Conservation (phyloP, 2,329 filamentous ascomycete species). For the Ceratocystis lukuohia region DNA sequence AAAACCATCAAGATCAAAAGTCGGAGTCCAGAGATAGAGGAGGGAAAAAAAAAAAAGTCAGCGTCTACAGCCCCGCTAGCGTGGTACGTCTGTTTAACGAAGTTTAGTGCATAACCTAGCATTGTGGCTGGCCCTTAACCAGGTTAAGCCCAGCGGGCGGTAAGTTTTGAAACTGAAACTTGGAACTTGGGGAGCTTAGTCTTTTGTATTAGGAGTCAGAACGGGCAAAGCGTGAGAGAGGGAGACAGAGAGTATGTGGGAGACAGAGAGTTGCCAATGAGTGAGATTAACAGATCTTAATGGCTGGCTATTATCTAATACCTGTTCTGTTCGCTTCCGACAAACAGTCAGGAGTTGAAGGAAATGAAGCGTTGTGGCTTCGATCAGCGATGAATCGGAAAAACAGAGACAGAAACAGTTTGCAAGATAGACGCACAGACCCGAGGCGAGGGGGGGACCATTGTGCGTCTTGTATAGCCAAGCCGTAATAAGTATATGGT, state of each 20-base stretch:
- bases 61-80: background rate
- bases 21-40: background rate
- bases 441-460: background rate
- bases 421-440: conserved; percentile 1
- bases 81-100: background rate
- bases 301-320: no score
- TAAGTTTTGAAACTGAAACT: conserved; percentile 8
- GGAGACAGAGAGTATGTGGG: background rate
- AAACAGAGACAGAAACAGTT: conserved; percentile 6
- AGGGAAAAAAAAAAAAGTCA: background rate
- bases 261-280: no score
- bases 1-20: background rate
- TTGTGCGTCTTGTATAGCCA: conserved; percentile 2
- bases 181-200: background rate
- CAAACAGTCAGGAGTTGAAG: background rate
- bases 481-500: background rate
- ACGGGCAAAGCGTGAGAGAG: background rate
- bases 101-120: conserved; percentile 1
- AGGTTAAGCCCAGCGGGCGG: background rate
- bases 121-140: conserved; percentile 5
- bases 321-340: no score
- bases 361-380: conserved; percentile 7
- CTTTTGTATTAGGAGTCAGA: no score
- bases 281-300: no score
- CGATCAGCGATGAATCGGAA: background rate